Evolutionary conservation across 306 rosid genomes (phyloP).

Genomic region (Trichosanthes cucumerina): DNA sequence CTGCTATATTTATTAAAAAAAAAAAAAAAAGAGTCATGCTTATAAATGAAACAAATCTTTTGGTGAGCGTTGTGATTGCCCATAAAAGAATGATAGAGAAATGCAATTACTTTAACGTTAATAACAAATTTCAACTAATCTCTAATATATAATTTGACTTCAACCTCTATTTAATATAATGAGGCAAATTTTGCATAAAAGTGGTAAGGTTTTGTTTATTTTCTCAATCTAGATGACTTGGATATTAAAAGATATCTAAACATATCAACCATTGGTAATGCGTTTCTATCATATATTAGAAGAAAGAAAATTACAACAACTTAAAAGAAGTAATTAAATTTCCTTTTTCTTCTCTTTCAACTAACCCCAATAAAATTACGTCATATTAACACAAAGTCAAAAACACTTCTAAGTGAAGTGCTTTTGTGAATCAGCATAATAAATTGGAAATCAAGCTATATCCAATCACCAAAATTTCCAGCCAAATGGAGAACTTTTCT

Average conservation of each 20-base stretch:
- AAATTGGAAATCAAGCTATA: background rate
- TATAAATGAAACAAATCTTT: too few relatives aligned
- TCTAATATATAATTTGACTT: background rate
- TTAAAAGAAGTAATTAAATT: background rate
- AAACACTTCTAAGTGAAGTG: background rate
- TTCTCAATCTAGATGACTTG: background rate
- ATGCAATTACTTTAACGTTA: too few relatives aligned
- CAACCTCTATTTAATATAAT: background rate
- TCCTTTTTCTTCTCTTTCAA: background rate
- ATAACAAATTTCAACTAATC: background rate
- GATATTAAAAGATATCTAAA: background rate
- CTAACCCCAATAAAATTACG: background rate
- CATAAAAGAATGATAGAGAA: background rate
- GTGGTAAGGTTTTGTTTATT: background rate
- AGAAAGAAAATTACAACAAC: background rate
- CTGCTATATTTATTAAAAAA: too few relatives aligned
- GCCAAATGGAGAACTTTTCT: background rate
- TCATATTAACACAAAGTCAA: background rate
- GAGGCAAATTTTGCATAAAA: background rate
- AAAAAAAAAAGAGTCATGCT: too few relatives aligned
- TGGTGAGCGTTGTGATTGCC: too few relatives aligned
- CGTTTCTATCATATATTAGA: background rate
- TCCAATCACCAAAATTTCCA: background rate
- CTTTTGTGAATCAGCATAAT: background rate
- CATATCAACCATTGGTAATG: background rate